Percentiles rank a stretch among this genome's conserved stretches.
phyloP scores from a whole-genome alignment of 129 eudicot species.

The Flaveria bidentis region DNA sequence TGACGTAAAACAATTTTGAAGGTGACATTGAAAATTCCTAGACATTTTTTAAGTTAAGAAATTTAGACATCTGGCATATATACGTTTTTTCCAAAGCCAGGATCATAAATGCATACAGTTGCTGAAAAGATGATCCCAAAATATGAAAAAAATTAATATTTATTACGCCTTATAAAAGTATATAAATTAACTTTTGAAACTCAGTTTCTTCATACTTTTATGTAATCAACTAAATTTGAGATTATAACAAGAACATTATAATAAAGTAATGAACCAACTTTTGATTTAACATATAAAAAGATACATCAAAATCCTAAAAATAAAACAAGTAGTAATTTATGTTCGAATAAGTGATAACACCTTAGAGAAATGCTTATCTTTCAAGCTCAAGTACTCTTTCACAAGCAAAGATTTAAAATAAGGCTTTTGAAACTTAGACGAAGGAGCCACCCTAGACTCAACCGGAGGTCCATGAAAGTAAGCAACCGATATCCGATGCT shows the following conservation, averaged over 20 bases:
- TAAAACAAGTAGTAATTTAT: neutral
- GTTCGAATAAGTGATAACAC: constrained; percentile 45
- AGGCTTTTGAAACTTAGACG: constrained; percentile 34
- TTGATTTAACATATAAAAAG: neutral
- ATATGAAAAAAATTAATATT: too few species aligned
- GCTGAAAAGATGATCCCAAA: too few species aligned
- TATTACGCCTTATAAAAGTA: too few species aligned
- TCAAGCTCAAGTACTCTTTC: constrained; percentile 53
- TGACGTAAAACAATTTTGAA: too few species aligned
- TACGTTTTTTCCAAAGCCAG: too few species aligned
- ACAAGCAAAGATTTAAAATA: constrained; percentile 49
- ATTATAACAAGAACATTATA: neutral
- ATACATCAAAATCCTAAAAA: neutral
- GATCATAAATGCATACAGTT: too few species aligned
- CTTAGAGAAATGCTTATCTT: constrained; percentile 45
- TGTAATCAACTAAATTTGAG: neutral
- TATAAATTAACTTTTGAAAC: too few species aligned
- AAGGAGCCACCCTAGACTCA: constrained; percentile 45
- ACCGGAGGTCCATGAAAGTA: constrained; percentile 62
- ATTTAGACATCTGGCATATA: too few species aligned
- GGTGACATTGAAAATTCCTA: too few species aligned
- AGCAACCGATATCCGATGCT: constrained; percentile 54
- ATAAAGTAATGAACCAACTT: neutral
- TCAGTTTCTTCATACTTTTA: too few species aligned
- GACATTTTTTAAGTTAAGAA: too few species aligned